These are phyloP conservation scores for Akanthomyces uredinophilus DNA, from an alignment of 2,329 filamentous ascomycete species.

Conservation along the genomic window DNA sequence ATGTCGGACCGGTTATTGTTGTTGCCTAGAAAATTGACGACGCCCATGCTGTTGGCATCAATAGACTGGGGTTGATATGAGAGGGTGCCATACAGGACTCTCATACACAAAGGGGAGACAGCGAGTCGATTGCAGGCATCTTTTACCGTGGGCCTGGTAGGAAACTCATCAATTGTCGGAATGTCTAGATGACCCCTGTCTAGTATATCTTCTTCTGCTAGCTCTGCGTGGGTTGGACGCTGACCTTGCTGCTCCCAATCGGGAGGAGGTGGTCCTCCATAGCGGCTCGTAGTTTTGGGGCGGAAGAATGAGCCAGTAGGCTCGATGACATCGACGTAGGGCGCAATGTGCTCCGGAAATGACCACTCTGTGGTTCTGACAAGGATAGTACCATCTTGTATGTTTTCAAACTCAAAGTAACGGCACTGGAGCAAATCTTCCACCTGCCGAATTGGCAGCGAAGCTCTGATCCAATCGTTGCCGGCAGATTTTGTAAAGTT, in stretches of 20 bases:
- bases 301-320: constrained; percentile 10
- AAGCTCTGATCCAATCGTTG: constrained; percentile 4
- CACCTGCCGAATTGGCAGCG: background rate
- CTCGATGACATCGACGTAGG: constrained; percentile 5
- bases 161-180: constrained; percentile 3
- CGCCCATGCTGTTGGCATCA: constrained; percentile 10
- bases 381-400: background rate
- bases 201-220: constrained; percentile 5
- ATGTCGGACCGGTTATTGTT: constrained; percentile 16
- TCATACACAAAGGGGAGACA: constrained; percentile 12
- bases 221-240: constrained; percentile 7
- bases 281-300: constrained; percentile 1
- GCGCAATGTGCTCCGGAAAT: background rate
- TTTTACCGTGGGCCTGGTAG: background rate
- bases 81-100: constrained; percentile 12
- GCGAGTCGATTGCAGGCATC: constrained; percentile 14
- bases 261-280: constrained; percentile 10
- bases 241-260: constrained; percentile 9
- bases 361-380: constrained; percentile 11
- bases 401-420: constrained; percentile 13
- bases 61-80: constrained; percentile 4
- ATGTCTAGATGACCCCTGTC: constrained; percentile 10
- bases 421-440: constrained; percentile 5
- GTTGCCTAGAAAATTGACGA: constrained; percentile 15
- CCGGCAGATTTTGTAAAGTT: background rate